Conservation (phyloP, 225 moss, liverwort and hornwort genomes). For the Pleurozium schreberi region DNA sequence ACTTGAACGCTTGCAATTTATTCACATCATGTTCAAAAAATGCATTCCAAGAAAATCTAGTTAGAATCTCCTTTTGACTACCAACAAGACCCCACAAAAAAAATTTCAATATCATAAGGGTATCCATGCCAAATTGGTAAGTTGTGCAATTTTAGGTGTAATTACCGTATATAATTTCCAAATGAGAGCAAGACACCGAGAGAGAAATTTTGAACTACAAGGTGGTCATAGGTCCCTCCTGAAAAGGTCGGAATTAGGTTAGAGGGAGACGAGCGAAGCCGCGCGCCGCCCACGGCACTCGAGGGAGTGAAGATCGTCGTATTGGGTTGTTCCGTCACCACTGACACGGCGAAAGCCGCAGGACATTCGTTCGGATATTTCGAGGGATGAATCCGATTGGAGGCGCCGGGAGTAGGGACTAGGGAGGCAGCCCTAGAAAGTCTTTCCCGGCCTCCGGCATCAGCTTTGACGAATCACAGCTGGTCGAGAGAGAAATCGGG, state of each 20-base stretch:
- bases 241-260: not conserved
- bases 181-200: not conserved
- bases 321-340: not conserved
- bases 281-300: not conserved
- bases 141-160: too few species aligned
- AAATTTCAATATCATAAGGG: too few species aligned
- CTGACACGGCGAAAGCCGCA: not conserved
- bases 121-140: too few species aligned
- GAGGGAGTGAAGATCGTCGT: not conserved
- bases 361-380: constrained; percentile 4
- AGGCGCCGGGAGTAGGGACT: not conserved
- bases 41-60: too few species aligned
- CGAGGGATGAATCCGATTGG: not conserved
- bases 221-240: not conserved
- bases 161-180: too few species aligned
- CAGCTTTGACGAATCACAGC: not conserved
- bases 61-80: too few species aligned
- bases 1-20: too few species aligned
- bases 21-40: too few species aligned
- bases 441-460: not conserved
- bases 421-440: not conserved
- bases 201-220: not conserved
- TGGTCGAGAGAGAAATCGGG: not conserved
- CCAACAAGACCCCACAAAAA: too few species aligned
- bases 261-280: not conserved